phyloP scores from a whole-genome alignment of 352 stramenopile species.

The Blastocystis sp. region DNA sequence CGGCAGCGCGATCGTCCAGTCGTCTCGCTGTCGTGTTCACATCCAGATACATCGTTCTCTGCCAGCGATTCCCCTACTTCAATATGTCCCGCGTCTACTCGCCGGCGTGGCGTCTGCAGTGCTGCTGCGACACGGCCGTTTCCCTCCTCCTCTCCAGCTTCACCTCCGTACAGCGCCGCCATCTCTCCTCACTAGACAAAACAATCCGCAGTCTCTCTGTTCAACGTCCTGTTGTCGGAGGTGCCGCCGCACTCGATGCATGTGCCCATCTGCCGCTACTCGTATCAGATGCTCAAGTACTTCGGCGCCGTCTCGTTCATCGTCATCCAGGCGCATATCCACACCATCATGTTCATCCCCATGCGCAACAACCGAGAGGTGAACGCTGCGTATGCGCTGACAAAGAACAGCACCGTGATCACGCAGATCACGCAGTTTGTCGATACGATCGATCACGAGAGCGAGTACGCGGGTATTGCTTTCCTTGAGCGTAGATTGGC shows the following conservation, averaged over 20 bases:
- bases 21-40: background rate
- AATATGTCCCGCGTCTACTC: slow-evolving; percentile 2
- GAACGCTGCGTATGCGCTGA: background rate
- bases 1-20: background rate
- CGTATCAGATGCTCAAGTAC: background rate
- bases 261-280: background rate
- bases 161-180: background rate
- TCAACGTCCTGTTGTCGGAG: background rate
- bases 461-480: no score
- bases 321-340: background rate
- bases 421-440: background rate
- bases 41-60: slow-evolving; percentile 37
- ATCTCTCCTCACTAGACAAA: background rate
- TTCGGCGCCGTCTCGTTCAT: background rate
- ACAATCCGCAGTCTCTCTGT: slow-evolving; percentile 17
- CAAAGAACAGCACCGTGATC: background rate
- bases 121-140: background rate
- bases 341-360: slow-evolving; percentile 2
- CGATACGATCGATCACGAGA: background rate
- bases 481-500: no score
- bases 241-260: background rate
- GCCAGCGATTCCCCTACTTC: background rate
- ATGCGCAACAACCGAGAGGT: background rate
- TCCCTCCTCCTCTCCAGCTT: background rate
- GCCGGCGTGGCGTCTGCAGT: background rate